phyloP scores from a whole-genome alignment of 2,329 filamentous ascomycete genomes.

The Emergomyces orientalis region DNA sequence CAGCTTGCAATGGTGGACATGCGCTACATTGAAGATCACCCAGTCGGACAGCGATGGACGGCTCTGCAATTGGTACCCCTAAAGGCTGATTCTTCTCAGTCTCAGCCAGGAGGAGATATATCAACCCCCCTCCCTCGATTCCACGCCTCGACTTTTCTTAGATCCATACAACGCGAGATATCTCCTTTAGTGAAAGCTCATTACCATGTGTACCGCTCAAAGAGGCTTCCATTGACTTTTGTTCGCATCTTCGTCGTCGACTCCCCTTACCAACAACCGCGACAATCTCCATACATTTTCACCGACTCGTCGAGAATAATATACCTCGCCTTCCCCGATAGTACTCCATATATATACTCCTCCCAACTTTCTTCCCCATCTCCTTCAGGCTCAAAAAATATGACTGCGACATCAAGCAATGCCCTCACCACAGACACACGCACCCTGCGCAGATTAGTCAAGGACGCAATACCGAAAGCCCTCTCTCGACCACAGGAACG shows the following conservation, averaged over 20 bases:
- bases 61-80: slow-evolving; percentile 39
- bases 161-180: slow-evolving; percentile 63
- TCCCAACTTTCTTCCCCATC: slow-evolving; percentile 39
- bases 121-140: slow-evolving; percentile 53
- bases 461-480: slow-evolving; percentile 73
- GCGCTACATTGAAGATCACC: slow-evolving; percentile 46
- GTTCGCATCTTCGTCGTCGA: slow-evolving; percentile 73
- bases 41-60: slow-evolving; percentile 43
- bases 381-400: slow-evolving; percentile 17
- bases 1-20: slow-evolving; percentile 49
- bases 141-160: slow-evolving; percentile 70
- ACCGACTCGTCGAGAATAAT: slow-evolving; percentile 61
- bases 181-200: slow-evolving; percentile 74
- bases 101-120: slow-evolving; percentile 27
- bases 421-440: slow-evolving; percentile 43
- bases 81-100: slow-evolving; percentile 17
- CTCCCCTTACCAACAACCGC: slow-evolving; percentile 61
- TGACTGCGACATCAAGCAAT: not conserved
- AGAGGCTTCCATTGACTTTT: slow-evolving; percentile 54
- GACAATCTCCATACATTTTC: slow-evolving; percentile 29
- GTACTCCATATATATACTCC: slow-evolving; percentile 64
- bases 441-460: slow-evolving; percentile 59
- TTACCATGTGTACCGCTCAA: slow-evolving; percentile 67
- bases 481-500: slow-evolving; percentile 65
- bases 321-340: slow-evolving; percentile 74